Evolutionary conservation across 805 yeast species (phyloP).

Genomic region (Blastobotrys mokoenaii): DNA sequence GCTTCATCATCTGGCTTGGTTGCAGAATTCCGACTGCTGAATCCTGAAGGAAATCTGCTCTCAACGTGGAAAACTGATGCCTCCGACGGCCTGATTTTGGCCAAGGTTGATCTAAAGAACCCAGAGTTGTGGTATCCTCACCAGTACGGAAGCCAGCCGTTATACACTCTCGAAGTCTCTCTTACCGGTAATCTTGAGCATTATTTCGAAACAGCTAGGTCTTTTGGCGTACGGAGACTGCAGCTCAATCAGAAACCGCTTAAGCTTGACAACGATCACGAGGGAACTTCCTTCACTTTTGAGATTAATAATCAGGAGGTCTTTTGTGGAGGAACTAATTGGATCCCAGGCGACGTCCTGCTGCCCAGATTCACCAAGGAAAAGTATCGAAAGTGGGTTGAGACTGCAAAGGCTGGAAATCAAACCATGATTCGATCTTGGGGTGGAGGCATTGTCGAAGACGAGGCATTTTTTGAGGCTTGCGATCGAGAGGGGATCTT

Average conservation of each 20-base stretch:
- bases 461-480: constrained; percentile 32
- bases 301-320: constrained; percentile 32
- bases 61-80: neutral
- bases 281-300: constrained; percentile 35
- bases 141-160: constrained; percentile 32
- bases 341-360: constrained; percentile 41
- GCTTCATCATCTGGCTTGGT: too few species aligned
- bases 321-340: constrained; percentile 34
- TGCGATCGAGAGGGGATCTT: constrained; percentile 37
- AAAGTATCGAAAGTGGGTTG: constrained; percentile 31
- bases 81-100: neutral
- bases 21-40: neutral
- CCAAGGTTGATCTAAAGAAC: neutral
- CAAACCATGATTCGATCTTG: constrained; percentile 38
- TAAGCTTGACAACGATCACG: neutral
- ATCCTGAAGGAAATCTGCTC: neutral
- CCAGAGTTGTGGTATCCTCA: constrained; percentile 37
- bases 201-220: neutral
- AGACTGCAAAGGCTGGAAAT: constrained; percentile 31
- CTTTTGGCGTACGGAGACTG: constrained; percentile 35
- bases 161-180: constrained; percentile 24
- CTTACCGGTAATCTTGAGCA: neutral
- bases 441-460: constrained; percentile 42
- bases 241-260: constrained; percentile 33
- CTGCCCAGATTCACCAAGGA: constrained; percentile 25